Evolutionary conservation across 768 basidiomycete species (phyloP).

Genomic region (Hebeloma cylindrosporum): DNA sequence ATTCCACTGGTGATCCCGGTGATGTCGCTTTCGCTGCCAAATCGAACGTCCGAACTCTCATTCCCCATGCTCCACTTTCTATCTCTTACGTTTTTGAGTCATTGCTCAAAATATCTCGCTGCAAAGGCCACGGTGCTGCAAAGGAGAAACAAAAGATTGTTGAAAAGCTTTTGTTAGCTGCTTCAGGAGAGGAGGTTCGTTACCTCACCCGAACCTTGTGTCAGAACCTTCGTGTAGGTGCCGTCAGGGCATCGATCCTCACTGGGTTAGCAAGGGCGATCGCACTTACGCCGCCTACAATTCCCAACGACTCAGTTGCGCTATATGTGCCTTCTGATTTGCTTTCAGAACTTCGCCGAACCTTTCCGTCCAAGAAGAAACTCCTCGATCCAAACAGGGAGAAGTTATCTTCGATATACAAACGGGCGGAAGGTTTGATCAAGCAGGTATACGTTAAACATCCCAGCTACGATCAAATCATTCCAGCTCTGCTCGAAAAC

Average conservation of each 20-base stretch:
- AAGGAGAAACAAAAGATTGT: constrained; percentile 78
- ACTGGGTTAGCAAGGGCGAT: constrained; percentile 79
- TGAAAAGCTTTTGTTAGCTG: constrained; percentile 78
- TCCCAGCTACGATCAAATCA: constrained; percentile 74
- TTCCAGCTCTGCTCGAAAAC: constrained; percentile 54
- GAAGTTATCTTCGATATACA: constrained; percentile 43
- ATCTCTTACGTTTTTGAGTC: constrained; percentile 67
- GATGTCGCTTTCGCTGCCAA: constrained; percentile 88
- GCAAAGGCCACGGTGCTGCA: constrained; percentile 74
- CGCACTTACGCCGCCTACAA: constrained; percentile 52
- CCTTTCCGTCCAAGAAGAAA: constrained; percentile 22
- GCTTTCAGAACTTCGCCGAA: constrained; percentile 23
- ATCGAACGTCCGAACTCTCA: constrained; percentile 68
- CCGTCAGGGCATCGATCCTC: constrained; percentile 80
- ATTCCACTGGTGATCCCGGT: constrained; percentile 77
- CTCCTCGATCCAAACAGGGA: constrained; percentile 30
- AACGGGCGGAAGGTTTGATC: constrained; percentile 60
- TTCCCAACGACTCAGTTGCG: constrained; percentile 20
- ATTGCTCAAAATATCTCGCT: constrained; percentile 61
- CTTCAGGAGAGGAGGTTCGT: constrained; percentile 85
- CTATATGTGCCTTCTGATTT: constrained; percentile 27
- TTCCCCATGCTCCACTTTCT: constrained; percentile 68
- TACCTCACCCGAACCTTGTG: constrained; percentile 76
- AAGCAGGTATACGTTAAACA: constrained; percentile 76
- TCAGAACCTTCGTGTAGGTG: constrained; percentile 82